phyloP scores from a whole-genome alignment of 345 rosid genomes.

The Garcia nutans region DNA sequence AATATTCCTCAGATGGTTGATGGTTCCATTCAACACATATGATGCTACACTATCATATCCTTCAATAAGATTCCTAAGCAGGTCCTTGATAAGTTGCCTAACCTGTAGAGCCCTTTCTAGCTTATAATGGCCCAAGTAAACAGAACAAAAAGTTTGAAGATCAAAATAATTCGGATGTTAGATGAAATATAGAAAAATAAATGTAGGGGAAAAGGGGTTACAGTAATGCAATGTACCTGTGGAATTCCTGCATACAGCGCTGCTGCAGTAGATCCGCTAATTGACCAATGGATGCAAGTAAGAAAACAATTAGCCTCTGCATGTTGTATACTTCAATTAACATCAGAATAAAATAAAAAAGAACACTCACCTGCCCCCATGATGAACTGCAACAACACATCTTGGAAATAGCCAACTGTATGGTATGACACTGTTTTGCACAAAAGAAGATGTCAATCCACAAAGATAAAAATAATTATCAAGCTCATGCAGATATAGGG shows the following conservation, averaged over 20 bases:
- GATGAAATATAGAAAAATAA: slow-evolving; percentile 8
- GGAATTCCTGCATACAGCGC: slow-evolving; percentile 79
- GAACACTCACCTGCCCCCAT: slow-evolving; percentile 76
- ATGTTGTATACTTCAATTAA: not conserved
- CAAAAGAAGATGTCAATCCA: slow-evolving; percentile 20
- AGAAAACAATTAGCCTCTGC: slow-evolving; percentile 18
- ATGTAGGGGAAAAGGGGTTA: slow-evolving; percentile 5
- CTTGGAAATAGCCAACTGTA: slow-evolving; percentile 65
- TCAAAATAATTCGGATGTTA: not conserved
- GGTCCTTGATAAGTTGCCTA: not conserved
- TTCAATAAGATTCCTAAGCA: too few species aligned
- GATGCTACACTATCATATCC: not conserved
- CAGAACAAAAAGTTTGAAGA: not conserved
- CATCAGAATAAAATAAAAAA: slow-evolving; percentile 11
- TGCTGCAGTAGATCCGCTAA: slow-evolving; percentile 86
- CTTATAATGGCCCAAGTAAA: not conserved
- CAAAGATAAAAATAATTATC: slow-evolving; percentile 2
- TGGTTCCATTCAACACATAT: not conserved
- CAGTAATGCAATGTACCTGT: slow-evolving; percentile 50
- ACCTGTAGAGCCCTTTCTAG: not conserved
- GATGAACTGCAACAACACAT: slow-evolving; percentile 82
- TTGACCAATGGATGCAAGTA: slow-evolving; percentile 13
- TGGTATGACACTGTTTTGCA: slow-evolving; percentile 57
- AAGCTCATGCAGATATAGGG: not conserved
- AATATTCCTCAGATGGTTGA: not conserved